Base-by-base conservation (phyloP, 2,329 filamentous ascomycete genomes). In the Zalaria obscura region DNA sequence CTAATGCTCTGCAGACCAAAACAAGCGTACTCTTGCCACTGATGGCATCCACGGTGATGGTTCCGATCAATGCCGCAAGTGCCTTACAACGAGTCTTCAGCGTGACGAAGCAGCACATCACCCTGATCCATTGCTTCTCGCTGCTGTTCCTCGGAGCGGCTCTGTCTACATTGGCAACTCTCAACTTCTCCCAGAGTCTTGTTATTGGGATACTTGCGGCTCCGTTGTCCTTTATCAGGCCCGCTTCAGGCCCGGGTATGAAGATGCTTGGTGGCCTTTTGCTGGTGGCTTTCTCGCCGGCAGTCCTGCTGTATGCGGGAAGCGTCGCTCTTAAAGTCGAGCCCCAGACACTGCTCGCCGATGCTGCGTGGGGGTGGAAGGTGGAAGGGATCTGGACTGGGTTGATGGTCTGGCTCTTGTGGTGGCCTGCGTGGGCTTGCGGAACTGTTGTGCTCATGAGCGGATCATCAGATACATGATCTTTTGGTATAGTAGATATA, bases 131-230 rank as follows among this genome's bases (percentile, higher is more conserved):
- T 58, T 91, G 82, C 44, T 87, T 96, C 66, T 93, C 87, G 4
- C 75, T 96, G n/a, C 76, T 98, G 8, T 70, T 93, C 6, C 75
- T 96, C 0, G 91, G 91, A 52, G 84, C 95, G 68, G 88, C 86
- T 53, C 77, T 98, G 48, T 88, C 88, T 8, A 82, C 88, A 1
- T 80, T 98, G 8, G 89, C 91, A 2, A 98, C 89, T 0, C 75
- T 98, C 40, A 98, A 98, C 64, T 98, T 98, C 69, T 87, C 83
- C 3, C 78, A 95, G 9, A 80, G 86, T 38, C 80, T 96, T 56
- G 68, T 94, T 32, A 69, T 95, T 39, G 91, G 91, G 32, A 66
- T 96, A 2, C 66, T 89, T 36, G 78, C 84, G 35, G 68, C 75
- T 3, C 89, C 89, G 0, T 68, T 96, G 9, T 80, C 78, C n/a